These are phyloP conservation scores for Trypanosomatidae sp. DNA, from an alignment of 208 protist species.

Conservation along the genomic window DNA sequence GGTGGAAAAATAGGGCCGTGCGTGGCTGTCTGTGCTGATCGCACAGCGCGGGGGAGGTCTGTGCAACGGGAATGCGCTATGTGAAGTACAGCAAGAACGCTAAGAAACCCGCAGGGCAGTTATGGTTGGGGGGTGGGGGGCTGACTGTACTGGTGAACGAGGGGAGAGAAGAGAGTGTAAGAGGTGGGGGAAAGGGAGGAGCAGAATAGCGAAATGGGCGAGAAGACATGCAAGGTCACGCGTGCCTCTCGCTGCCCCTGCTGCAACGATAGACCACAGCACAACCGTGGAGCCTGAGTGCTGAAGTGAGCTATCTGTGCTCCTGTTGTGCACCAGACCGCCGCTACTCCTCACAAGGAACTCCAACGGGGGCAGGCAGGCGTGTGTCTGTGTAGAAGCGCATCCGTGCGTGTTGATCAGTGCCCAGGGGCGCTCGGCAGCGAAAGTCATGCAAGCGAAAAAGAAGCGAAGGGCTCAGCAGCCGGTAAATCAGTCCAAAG, in stretches of 20 bases:
- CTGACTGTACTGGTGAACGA: not conserved
- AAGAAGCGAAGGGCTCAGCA: not conserved
- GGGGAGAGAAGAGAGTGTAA: not conserved
- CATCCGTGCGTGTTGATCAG: not conserved
- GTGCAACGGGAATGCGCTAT: not conserved
- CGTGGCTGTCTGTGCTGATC: not conserved
- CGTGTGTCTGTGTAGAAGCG: not conserved
- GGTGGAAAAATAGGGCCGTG: not conserved
- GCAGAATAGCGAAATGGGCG: not conserved
- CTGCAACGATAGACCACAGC: not conserved
- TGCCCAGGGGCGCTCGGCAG: not conserved
- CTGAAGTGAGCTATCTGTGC: not conserved
- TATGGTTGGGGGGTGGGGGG: not conserved
- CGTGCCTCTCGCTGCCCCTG: not conserved
- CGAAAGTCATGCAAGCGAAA: not conserved
- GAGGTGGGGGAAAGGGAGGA: not conserved
- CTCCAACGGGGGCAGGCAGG: not conserved
- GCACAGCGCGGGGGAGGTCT: not conserved
- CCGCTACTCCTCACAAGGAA: not conserved
- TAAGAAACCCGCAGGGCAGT: not conserved
- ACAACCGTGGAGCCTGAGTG: not conserved
- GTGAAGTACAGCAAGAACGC: not conserved
- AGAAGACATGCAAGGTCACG: not conserved
- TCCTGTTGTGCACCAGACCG: not conserved
- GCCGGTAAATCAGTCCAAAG: not conserved